Evolutionary conservation across 805 yeast genomes (phyloP), one percentile per base, ranked within the genome.

Genomic region (Wickerhamomyces ciferrii): DNA sequence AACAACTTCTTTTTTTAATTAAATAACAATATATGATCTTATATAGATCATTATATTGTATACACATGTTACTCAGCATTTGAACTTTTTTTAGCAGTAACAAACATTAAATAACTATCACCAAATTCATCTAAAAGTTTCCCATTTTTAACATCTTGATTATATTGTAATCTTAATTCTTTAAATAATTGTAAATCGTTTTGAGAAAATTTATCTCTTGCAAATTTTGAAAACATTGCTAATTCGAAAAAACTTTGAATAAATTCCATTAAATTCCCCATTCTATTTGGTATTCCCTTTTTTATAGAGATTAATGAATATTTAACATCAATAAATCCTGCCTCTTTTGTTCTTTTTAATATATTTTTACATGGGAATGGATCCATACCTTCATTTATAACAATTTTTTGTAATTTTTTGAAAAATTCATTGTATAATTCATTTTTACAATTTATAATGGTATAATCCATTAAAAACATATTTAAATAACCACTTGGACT

Each of bases 261-360:
- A 11, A 58, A 48, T 34, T 57, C 62, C 56, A 56, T 57, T 42
- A 54, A 10, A 23, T 43, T 44, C 1, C 64, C 64, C 41, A 60
- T n/a, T 17, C 49, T 49, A 17, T 40, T 50, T 0, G 58, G 50
- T 1, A 52, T 11, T 1, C 62, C 62, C 36, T 48, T 57, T 27
- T 50, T 51, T 23, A 59, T 23, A 4, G 60, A 47, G 0, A 60
- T 18, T 4, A 58, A 48, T 1, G 60, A 41, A 37, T 60, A 59
- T 39, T 46, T 51, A 3, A 54, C 43, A 5, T 46, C 40, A 3
- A 40, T 34, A 43, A 55, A 60, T 2, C 62, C 62, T 14, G 61
- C 54, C 14, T 56, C 53, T 19, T 17, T 45, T 20, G 59, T 24
- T 23, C 56, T 42, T n/a, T 23, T 23, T 15, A 47, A 52, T 4